phyloP scores from a whole-genome alignment of 306 rosid species.

The Lathyrus oleraceus region DNA sequence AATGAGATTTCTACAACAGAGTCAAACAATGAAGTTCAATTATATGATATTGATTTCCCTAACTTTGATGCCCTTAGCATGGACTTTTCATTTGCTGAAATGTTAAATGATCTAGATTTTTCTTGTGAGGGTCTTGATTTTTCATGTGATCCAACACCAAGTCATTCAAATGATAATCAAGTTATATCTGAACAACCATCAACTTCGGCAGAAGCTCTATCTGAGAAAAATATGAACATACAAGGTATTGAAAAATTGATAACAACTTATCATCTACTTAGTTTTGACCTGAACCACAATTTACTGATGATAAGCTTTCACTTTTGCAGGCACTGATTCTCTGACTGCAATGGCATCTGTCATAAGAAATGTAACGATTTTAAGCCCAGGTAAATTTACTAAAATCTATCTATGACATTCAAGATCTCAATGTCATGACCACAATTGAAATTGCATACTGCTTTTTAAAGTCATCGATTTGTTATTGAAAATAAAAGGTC shows the following conservation, averaged over 20 bases:
- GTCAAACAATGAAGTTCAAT: slow-evolving; percentile 54
- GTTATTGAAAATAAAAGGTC: background rate
- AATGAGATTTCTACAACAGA: slow-evolving; percentile 50
- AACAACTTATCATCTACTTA: background rate
- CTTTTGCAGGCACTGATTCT: slow-evolving; percentile 55
- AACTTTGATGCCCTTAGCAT: slow-evolving; percentile 57
- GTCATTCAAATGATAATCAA: slow-evolving; percentile 37
- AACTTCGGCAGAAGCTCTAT: slow-evolving; percentile 53
- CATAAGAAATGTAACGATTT: slow-evolving; percentile 57
- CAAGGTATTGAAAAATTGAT: slow-evolving; percentile 42
- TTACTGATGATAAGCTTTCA: slow-evolving; percentile 17
- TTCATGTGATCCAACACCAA: slow-evolving; percentile 45
- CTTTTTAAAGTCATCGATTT: background rate
- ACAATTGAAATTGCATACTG: background rate
- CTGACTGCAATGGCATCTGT: slow-evolving; percentile 55
- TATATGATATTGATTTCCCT: slow-evolving; percentile 57
- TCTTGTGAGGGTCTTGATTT: slow-evolving; percentile 54
- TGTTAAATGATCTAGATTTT: slow-evolving; percentile 65
- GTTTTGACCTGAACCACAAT: background rate
- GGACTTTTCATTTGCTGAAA: slow-evolving; percentile 69
- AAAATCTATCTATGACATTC: background rate
- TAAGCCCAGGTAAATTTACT: slow-evolving; percentile 66
- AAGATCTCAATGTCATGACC: background rate
- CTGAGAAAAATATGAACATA: slow-evolving; percentile 48
- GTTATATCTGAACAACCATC: slow-evolving; percentile 36